Percentiles rank a stretch among this genome's conserved stretches.
phyloP scores from a whole-genome alignment of 192 early-diverging fungal genomes.

The Coemansia sp. region DNA sequence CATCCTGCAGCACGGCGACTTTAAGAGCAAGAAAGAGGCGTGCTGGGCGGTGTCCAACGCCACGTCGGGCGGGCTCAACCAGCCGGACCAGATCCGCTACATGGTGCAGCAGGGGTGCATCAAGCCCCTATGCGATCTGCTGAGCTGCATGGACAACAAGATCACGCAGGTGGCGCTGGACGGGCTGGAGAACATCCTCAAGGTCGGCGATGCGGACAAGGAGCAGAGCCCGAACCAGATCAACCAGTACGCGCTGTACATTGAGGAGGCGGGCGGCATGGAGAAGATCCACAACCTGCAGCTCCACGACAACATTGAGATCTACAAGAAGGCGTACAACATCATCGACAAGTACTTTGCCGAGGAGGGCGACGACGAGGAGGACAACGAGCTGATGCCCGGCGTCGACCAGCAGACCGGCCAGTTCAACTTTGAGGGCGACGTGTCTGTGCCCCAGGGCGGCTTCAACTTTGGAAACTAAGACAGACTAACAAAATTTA shows the following conservation, averaged over 20 bases:
- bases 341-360: constrained; percentile 97
- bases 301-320: constrained; percentile 91
- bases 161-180: constrained; percentile 97
- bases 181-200: constrained; percentile 96
- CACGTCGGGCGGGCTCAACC: constrained; percentile 86
- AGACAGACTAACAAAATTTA: background rate
- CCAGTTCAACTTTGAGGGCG: constrained; percentile 73
- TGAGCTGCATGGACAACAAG: constrained; percentile 89
- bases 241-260: constrained; percentile 84
- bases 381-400: constrained; percentile 61
- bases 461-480: constrained; percentile 77
- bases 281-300: constrained; percentile 95
- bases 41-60: constrained; percentile 99
- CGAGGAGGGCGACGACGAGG: constrained; percentile 80
- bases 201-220: constrained; percentile 90
- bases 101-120: constrained; percentile 91
- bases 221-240: constrained; percentile 52
- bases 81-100: constrained; percentile 92
- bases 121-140: constrained; percentile 91
- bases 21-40: constrained; percentile 98
- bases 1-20: constrained; percentile 84
- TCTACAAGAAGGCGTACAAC: constrained; percentile 94
- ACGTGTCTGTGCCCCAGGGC: constrained; percentile 68
- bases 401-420: constrained; percentile 73
- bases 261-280: constrained; percentile 94